Evolutionary conservation across 2,329 filamentous ascomycete genomes (phyloP), one percentile per base, ranked within the genome.

Genomic region (Exophiala xenobiotica): DNA sequence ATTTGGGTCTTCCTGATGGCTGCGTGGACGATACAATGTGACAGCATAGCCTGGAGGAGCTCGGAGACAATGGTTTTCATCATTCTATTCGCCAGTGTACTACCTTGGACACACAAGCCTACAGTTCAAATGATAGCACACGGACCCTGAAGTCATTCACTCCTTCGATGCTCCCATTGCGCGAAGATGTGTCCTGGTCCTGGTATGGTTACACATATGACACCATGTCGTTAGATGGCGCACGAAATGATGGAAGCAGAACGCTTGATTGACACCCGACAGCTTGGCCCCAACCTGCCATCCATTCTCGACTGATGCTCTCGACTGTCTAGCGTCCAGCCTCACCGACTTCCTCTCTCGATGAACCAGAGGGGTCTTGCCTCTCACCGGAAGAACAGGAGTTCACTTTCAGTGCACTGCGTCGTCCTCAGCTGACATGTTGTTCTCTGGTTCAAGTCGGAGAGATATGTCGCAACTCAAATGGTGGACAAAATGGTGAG

Each of bases 371-470:
- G 44, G 33, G 44, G 20, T 22, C 12, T 38, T 38, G 23, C 23
- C 31, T 24, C 23, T 23, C 42, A 14, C 19, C 37, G 23, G 42
- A 44, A 19, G 51, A 54, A 54, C 51, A 50, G 22, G 46, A 46
- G 51, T 54, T 54, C 51, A 31, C 29, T 20, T 29, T 22, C 26
- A 43, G 14, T 20, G 46, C 51, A 54, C 35, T 22, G 24, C 46
- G 46, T 39, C 16, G 22, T 22, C 14, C 46, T 50, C 51, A 54
- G 48, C 51, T 54, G 51, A 54, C 46, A 27, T 31, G n/a, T 31
- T n/a, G 23, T 48, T 47, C 24, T 22, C 23, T 31, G 24, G 19
- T 48, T 44, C 29, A 37, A 37, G n/a, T 9, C 16, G 24, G 26
- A 29, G 27, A 18, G 14, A 14, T n/a, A 24, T 37, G 39, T 33